A percentile compares a stretch with the other conserved stretches of the same genome.
These are phyloP conservation scores for Jimgerdemannia lactiflua DNA, from an alignment of 192 early-diverging fungal species.

Conservation along the genomic window DNA sequence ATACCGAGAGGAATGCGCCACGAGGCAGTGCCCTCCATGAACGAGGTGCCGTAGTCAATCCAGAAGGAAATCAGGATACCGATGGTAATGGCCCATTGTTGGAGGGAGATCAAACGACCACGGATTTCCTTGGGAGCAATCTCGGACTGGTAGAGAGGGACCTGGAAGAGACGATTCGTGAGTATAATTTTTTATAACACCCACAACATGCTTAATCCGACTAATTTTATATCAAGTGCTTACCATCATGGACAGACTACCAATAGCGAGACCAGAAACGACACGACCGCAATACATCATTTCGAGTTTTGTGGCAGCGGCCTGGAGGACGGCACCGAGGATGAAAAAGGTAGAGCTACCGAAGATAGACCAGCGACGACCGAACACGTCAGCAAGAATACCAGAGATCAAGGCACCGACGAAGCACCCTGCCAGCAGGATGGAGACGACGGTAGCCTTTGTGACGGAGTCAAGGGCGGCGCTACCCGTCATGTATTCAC, in stretches of 20 bases:
- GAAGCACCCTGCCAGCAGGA: constrained; percentile 61
- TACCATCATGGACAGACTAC: constrained; percentile 55
- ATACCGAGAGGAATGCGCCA: constrained; percentile 71
- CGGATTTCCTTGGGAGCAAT: constrained; percentile 78
- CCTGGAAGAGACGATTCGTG: not conserved
- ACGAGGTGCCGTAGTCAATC: constrained; percentile 20
- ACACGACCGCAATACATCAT: constrained; percentile 48
- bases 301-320: constrained; percentile 39
- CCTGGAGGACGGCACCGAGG: constrained; percentile 49
- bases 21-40: constrained; percentile 9
- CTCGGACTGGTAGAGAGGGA: constrained; percentile 57
- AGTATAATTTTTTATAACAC: too few relatives aligned
- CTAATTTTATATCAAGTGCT: constrained; percentile 34
- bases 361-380: constrained; percentile 46
- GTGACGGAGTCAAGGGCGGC: constrained; percentile 28
- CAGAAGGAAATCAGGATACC: constrained; percentile 61
- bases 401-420: constrained; percentile 53
- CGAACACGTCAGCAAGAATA: constrained; percentile 43
- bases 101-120: constrained; percentile 77
- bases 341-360: constrained; percentile 50
- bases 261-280: constrained; percentile 40
- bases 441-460: constrained; percentile 48
- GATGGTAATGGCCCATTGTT: constrained; percentile 91
- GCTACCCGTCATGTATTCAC: constrained; percentile 47
- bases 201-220: not conserved